phyloP scores from a whole-genome alignment of 2,329 filamentous ascomycete species.

The Fusarium buharicum region DNA sequence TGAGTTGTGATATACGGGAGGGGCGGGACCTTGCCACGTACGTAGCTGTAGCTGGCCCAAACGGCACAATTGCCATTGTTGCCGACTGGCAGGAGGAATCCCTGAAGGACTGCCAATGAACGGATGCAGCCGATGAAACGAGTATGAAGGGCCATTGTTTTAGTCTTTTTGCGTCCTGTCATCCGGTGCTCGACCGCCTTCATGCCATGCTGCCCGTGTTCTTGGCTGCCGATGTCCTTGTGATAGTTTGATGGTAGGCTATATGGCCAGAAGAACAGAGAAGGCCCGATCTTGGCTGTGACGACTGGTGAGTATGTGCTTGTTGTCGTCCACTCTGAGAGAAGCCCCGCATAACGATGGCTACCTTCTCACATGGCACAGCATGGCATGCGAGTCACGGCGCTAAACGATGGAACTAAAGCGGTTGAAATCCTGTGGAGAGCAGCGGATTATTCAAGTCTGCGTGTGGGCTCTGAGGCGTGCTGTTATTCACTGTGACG shows the following conservation, averaged over 20 bases:
- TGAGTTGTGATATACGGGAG: slow-evolving; percentile 31
- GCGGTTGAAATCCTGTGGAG: slow-evolving; percentile 3
- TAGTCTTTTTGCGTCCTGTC: slow-evolving; percentile 15
- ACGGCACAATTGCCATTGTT: slow-evolving; percentile 28
- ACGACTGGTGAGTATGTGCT: background rate
- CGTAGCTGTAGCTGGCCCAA: slow-evolving; percentile 15
- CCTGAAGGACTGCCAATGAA: slow-evolving; percentile 11
- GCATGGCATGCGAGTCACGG: slow-evolving; percentile 36
- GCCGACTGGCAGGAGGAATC: slow-evolving; percentile 33
- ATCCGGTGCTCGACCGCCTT: slow-evolving; percentile 22
- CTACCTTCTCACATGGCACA: slow-evolving; percentile 20
- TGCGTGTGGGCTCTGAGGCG: slow-evolving; percentile 23
- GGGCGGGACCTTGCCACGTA: slow-evolving; percentile 36
- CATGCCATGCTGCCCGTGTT: background rate
- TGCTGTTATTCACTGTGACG: slow-evolving; percentile 43
- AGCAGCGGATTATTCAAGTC: slow-evolving; percentile 17
- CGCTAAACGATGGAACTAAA: slow-evolving; percentile 29
- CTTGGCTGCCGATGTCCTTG: slow-evolving; percentile 13
- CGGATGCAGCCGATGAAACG: slow-evolving; percentile 37
- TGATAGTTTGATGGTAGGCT: slow-evolving; percentile 28
- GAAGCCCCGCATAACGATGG: slow-evolving; percentile 20
- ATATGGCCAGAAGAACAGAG: slow-evolving; percentile 17
- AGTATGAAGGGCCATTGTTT: slow-evolving; percentile 7
- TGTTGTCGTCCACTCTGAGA: slow-evolving; percentile 8
- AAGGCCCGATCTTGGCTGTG: slow-evolving; percentile 29